Base-by-base conservation (phyloP, 192 early-diverging fungal genomes). In the Backusella westeae region DNA sequence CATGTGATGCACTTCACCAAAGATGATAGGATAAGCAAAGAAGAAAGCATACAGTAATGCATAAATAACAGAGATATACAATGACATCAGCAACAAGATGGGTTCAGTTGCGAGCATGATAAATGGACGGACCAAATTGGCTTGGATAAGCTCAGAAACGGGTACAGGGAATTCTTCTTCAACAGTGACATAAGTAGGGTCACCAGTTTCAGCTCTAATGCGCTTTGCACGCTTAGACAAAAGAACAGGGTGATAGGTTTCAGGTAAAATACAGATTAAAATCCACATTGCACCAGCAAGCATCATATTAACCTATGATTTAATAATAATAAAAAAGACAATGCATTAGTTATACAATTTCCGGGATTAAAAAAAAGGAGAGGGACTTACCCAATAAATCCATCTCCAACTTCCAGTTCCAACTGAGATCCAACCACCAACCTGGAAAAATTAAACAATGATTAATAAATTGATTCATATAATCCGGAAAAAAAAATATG, bases 21-120 rank as follows among this genome's bases (percentile, higher is more conserved):
- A 80, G 8, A 80, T 65, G 9, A 80, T 71, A 19, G 78, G 78
- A 38, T 80, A 80, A 1, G 78, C 78, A 71, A 75, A 80, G 74
- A 80, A 80, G 44, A 80, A 80, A 5, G 69, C 78, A 49, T 80
- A 80, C 14, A 80, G 32, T 15, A 80, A 42, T 26, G 74, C 75
- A 63, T 77, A 80, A 29, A 77, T 80, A 5, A 77, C 38, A 49
- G 79, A 63, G 44, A 80, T 73, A 52, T 80, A 80, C 15, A 74
- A 9, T 3, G 79, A 80, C 75, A 80, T 76, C 17, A 77, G 17
- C 5, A 80, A 17, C 14, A 80, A 32, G 21, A 80, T 80, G 7
- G 79, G 79, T 70, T 80, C 79, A 36, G 75, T 80, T 0, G 76
- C 19, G 44, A 80, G 67, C 75, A 80, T 72, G 7, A 41, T 21